Conservation (phyloP, 768 basidiomycete genomes). For the Leccinum pellstonianum region DNA sequence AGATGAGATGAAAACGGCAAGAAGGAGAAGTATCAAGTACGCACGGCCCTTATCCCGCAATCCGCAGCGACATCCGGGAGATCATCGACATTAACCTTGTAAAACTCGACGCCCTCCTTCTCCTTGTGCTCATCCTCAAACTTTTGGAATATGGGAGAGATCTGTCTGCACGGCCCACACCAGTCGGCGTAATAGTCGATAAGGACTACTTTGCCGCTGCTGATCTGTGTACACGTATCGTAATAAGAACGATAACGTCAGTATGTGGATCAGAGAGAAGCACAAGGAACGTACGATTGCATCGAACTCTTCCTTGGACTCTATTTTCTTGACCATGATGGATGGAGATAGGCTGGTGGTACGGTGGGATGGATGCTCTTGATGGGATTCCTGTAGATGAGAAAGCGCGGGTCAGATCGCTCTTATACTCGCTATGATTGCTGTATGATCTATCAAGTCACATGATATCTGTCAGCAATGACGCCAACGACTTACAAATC, state of each 20-base stretch:
- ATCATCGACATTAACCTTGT: slow-evolving; percentile 72
- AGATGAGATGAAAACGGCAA: not conserved
- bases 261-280: not conserved
- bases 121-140: not conserved
- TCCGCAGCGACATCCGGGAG: slow-evolving; percentile 47
- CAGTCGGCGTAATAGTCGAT: slow-evolving; percentile 24
- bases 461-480: slow-evolving; percentile 6
- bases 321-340: slow-evolving; percentile 8
- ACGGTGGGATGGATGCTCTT: not conserved
- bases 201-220: slow-evolving; percentile 6
- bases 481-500: not conserved
- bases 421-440: not conserved
- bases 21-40: slow-evolving; percentile 19
- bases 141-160: slow-evolving; percentile 17
- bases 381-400: not conserved
- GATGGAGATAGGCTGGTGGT: not conserved
- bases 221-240: not conserved
- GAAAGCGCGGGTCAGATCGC: not conserved
- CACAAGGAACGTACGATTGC: slow-evolving; percentile 6
- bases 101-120: slow-evolving; percentile 47
- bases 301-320: not conserved
- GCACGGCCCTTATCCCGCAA: slow-evolving; percentile 54
- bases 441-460: slow-evolving; percentile 2
- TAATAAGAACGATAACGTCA: not conserved
- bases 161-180: slow-evolving; percentile 20